Percentiles rank a stretch among this genome's conserved stretches.
These are phyloP conservation scores for Moniliophthora roreri DNA, from an alignment of 1,284 basidiomycete species.

Conservation along the genomic window DNA sequence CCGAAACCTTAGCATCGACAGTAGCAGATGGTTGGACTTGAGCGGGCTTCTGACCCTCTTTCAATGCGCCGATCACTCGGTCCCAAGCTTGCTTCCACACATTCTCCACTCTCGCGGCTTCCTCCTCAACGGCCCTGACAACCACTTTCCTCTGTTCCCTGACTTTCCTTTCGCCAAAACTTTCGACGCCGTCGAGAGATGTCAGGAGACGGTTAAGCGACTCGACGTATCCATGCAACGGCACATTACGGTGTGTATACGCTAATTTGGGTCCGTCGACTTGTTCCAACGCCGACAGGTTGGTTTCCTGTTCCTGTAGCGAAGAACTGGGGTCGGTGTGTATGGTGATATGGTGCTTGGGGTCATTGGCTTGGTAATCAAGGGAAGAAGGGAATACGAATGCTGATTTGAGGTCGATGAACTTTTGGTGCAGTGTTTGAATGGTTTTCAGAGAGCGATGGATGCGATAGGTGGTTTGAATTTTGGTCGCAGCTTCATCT, in stretches of 20 bases:
- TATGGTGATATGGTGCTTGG: slow-evolving; percentile 27
- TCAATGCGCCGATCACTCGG: neutral
- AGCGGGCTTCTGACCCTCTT: neutral
- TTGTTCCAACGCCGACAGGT: neutral
- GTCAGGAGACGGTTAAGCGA: slow-evolving; percentile 60
- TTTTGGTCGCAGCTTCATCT: slow-evolving; percentile 34
- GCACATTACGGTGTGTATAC: slow-evolving; percentile 50
- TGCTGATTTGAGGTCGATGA: slow-evolving; percentile 28
- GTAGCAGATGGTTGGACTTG: no score
- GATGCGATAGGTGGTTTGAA: slow-evolving; percentile 37
- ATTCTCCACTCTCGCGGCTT: slow-evolving; percentile 22
- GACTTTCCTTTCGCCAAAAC: slow-evolving; percentile 57
- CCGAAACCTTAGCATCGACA: neutral
- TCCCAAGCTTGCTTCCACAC: neutral
- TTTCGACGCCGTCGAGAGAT: slow-evolving; percentile 66
- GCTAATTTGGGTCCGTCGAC: slow-evolving; percentile 33
- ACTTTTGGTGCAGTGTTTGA: slow-evolving; percentile 27
- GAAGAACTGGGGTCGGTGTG: slow-evolving; percentile 12
- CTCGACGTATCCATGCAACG: slow-evolving; percentile 47
- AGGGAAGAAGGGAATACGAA: slow-evolving; percentile 35
- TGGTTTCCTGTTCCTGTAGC: neutral
- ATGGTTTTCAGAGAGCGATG: slow-evolving; percentile 32
- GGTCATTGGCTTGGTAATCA: slow-evolving; percentile 34
- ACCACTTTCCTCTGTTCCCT: slow-evolving; percentile 57
- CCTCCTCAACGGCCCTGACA: slow-evolving; percentile 62